Conservation (phyloP, 176 grass and related monocot species). For the Metroxylon sagu region DNA sequence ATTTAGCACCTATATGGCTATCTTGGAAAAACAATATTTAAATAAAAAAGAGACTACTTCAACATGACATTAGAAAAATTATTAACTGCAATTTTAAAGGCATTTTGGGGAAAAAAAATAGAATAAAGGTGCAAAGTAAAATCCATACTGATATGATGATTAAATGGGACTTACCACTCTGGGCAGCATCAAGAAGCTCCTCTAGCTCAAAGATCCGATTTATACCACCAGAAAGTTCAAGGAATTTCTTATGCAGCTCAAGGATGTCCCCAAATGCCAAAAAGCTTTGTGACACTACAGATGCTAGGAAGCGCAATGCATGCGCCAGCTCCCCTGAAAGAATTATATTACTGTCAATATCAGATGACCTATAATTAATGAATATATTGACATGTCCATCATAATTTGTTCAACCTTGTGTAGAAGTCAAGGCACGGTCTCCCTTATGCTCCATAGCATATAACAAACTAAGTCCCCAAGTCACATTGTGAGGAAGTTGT, state of each 20-base stretch:
- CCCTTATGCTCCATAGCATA: slow-evolving; percentile 99
- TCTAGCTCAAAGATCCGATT: slow-evolving; percentile 95
- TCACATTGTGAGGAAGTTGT: slow-evolving; percentile 98
- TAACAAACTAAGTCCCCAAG: slow-evolving; percentile 91
- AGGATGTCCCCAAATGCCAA: slow-evolving; percentile 96
- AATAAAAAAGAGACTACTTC: no score
- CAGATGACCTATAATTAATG: no score
- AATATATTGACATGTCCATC: neutral
- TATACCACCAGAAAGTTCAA: slow-evolving; percentile 95
- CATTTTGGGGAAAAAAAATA: no score
- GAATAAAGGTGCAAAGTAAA: no score
- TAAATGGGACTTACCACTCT: slow-evolving; percentile 58
- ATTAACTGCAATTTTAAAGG: no score
- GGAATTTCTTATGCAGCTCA: slow-evolving; percentile 87
- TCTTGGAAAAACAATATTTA: no score
- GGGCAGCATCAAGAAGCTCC: slow-evolving; percentile 53
- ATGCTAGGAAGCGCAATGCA: slow-evolving; percentile 91
- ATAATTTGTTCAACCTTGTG: slow-evolving; percentile 56
- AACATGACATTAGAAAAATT: no score
- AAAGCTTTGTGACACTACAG: slow-evolving; percentile 97
- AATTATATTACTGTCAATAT: no score
- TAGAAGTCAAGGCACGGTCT: slow-evolving; percentile 79
- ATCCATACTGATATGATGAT: neutral
- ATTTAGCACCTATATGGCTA: no score
- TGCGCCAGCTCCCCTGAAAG: slow-evolving; percentile 85